Evolutionary conservation across 805 yeast species (phyloP).

Genomic region (Saccharomycopsis guyanensis): DNA sequence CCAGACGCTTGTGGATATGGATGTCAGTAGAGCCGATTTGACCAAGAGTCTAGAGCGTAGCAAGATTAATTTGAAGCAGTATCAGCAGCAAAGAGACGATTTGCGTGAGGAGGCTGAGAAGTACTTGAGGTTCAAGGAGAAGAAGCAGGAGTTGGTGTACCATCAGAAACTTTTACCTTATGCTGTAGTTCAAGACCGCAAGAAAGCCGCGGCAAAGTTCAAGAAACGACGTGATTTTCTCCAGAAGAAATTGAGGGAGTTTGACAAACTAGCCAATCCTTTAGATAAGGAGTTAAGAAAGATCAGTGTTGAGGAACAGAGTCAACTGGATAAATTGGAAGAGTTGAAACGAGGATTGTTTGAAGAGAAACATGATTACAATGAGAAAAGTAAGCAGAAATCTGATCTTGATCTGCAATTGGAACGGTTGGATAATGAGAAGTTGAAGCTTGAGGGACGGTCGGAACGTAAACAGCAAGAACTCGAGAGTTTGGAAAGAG

Average conservation of each 20-base stretch:
- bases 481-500: slow-evolving; percentile 23
- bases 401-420: slow-evolving; percentile 15
- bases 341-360: slow-evolving; percentile 13
- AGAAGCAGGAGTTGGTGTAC: slow-evolving; percentile 37
- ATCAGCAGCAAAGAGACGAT: slow-evolving; percentile 29
- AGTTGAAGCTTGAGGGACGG: slow-evolving; percentile 17
- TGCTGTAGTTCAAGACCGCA: slow-evolving; percentile 37
- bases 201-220: slow-evolving; percentile 21
- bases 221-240: slow-evolving; percentile 26
- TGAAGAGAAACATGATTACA: not conserved
- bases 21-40: slow-evolving; percentile 33
- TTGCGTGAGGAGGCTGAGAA: slow-evolving; percentile 42
- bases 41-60: slow-evolving; percentile 29
- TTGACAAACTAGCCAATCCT: slow-evolving; percentile 13
- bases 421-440: slow-evolving; percentile 15
- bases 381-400: slow-evolving; percentile 4
- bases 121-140: slow-evolving; percentile 39
- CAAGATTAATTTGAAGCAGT: slow-evolving; percentile 27
- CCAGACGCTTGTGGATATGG: slow-evolving; percentile 44
- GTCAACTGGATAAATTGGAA: slow-evolving; percentile 21
- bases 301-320: slow-evolving; percentile 22
- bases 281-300: slow-evolving; percentile 19
- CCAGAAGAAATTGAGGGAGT: slow-evolving; percentile 23
- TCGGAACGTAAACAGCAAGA: slow-evolving; percentile 17
- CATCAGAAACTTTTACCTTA: slow-evolving; percentile 44